These are phyloP conservation scores for Hymenoscyphus infarciens DNA, from an alignment of 2,329 filamentous ascomycete genomes.

Conservation along the genomic window DNA sequence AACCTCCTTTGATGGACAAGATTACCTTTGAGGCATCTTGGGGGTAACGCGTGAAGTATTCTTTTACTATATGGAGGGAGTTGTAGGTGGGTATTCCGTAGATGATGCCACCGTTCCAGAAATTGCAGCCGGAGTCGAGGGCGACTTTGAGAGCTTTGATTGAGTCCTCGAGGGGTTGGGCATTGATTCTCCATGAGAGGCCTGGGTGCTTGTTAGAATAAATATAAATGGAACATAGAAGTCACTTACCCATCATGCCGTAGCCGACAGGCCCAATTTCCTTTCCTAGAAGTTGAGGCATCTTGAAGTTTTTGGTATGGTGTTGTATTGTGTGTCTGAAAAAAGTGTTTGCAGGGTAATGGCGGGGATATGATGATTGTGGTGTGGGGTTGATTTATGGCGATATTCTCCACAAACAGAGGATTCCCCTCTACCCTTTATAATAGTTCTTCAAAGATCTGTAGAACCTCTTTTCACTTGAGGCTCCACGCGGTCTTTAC, in stretches of 20 bases:
- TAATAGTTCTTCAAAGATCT: no score
- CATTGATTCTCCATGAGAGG: conserved; percentile 29
- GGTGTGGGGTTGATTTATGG: neutral
- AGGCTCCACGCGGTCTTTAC: no score
- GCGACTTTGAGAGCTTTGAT: conserved; percentile 54
- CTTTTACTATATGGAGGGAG: conserved; percentile 54
- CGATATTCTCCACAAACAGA: no score
- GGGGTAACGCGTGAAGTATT: conserved; percentile 60
- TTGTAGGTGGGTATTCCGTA: conserved; percentile 60
- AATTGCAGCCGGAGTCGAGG: conserved; percentile 41
- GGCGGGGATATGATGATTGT: neutral
- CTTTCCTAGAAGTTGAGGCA: conserved; percentile 15
- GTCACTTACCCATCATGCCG: conserved; percentile 15
- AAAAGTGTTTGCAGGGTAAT: neutral
- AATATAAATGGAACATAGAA: neutral
- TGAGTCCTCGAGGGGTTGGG: conserved; percentile 42
- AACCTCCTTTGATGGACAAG: conserved; percentile 59
- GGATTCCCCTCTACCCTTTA: no score
- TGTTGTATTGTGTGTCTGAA: neutral
- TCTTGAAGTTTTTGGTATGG: neutral
- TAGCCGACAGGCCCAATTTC: conserved; percentile 20
- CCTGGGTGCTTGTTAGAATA: conserved; percentile 15
- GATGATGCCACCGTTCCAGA: conserved; percentile 62
- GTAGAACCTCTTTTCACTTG: no score
- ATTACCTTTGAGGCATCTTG: conserved; percentile 60